These are phyloP conservation scores for Anthracocystis walkeri DNA, from an alignment of 1,284 basidiomycete genomes.

Conservation along the genomic window DNA sequence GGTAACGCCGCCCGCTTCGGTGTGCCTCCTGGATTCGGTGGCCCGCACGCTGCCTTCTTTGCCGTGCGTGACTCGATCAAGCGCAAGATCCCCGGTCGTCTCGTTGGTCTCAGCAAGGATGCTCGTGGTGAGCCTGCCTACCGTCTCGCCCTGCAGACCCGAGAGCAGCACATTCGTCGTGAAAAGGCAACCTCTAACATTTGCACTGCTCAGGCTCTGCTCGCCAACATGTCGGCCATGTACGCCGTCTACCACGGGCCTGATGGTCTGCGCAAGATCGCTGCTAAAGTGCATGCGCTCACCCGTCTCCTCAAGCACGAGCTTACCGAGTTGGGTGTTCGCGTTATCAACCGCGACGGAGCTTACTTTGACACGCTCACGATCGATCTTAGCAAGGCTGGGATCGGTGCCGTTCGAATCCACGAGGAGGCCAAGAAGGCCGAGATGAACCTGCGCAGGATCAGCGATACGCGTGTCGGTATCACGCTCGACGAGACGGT, in stretches of 20 bases:
- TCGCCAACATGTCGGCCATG: slow-evolving; percentile 69
- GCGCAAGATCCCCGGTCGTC: slow-evolving; percentile 94
- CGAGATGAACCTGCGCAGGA: slow-evolving; percentile 84
- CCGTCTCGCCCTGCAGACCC: slow-evolving; percentile 84
- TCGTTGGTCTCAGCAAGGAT: slow-evolving; percentile 92
- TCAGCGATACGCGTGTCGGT: slow-evolving; percentile 83
- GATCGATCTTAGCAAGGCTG: slow-evolving; percentile 79
- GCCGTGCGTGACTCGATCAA: slow-evolving; percentile 91
- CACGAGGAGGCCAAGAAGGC: slow-evolving; percentile 78
- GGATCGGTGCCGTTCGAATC: slow-evolving; percentile 76
- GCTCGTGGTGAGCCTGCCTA: slow-evolving; percentile 86
- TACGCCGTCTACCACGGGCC: slow-evolving; percentile 92
- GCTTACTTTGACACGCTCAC: slow-evolving; percentile 93
- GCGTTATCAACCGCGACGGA: slow-evolving; percentile 72
- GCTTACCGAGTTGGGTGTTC: slow-evolving; percentile 81
- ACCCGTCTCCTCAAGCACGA: slow-evolving; percentile 81
- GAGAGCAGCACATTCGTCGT: slow-evolving; percentile 70
- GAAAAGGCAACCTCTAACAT: slow-evolving; percentile 70
- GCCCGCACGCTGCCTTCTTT: slow-evolving; percentile 85
- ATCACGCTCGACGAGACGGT: slow-evolving; percentile 94
- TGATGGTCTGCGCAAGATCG: slow-evolving; percentile 84
- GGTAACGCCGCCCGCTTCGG: slow-evolving; percentile 97
- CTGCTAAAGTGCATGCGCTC: slow-evolving; percentile 88
- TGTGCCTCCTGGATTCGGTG: slow-evolving; percentile 71
- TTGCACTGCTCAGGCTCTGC: slow-evolving; percentile 67